Conservation (phyloP, 371 early-diverging fungal genomes). For the Actinomucor elegans region DNA sequence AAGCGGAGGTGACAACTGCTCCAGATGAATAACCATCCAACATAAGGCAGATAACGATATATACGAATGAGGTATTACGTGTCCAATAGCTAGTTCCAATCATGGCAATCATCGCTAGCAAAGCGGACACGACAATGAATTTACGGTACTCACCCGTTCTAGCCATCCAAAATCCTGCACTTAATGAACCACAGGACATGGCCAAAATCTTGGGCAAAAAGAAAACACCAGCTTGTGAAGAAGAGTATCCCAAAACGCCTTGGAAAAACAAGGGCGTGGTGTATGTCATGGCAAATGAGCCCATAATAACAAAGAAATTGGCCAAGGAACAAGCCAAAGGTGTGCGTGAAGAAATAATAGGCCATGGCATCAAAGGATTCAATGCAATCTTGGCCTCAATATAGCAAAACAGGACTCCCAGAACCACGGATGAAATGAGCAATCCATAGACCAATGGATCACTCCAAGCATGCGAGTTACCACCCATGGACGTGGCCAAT, state of each 20-base stretch:
- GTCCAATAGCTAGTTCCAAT: slow-evolving; percentile 30
- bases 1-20: slow-evolving; percentile 41
- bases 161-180: slow-evolving; percentile 31
- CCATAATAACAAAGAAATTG: slow-evolving; percentile 41
- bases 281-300: slow-evolving; percentile 32
- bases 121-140: slow-evolving; percentile 12
- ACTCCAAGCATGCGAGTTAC: slow-evolving; percentile 60
- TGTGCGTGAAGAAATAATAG: slow-evolving; percentile 37
- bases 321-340: slow-evolving; percentile 38
- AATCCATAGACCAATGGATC: slow-evolving; percentile 58
- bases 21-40: slow-evolving; percentile 49
- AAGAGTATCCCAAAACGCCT: slow-evolving; percentile 24
- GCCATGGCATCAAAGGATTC: slow-evolving; percentile 78
- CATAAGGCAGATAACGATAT: slow-evolving; percentile 23
- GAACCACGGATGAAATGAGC: slow-evolving; percentile 44
- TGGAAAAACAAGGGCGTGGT: slow-evolving; percentile 43
- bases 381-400: slow-evolving; percentile 70
- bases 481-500: slow-evolving; percentile 66
- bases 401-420: slow-evolving; percentile 49
- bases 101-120: slow-evolving; percentile 20
- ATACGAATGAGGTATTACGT: slow-evolving; percentile 11
- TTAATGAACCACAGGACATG: slow-evolving; percentile 31
- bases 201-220: slow-evolving; percentile 29
- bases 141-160: slow-evolving; percentile 30
- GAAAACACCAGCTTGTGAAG: slow-evolving; percentile 29